Evolutionary conservation across 345 rosid species (phyloP), one percentile per base, ranked within the genome.

Genomic region (Abelmoschus esculentus): DNA sequence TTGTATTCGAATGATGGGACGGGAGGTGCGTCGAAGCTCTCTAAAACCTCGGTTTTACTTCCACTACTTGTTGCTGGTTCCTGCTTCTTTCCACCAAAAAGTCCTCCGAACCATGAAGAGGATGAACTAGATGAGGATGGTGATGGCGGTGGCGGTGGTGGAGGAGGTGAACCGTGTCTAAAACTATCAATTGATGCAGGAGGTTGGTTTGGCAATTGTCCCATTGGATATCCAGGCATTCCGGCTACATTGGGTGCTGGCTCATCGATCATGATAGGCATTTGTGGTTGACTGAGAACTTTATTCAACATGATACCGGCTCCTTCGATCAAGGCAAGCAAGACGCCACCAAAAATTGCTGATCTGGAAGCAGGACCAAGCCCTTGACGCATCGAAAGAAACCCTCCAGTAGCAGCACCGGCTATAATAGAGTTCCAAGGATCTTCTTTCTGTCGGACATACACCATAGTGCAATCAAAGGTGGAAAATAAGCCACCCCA

Each of bases 1-100:
- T 89, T 89, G 80, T 80, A 87, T 61, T 89, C 90, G 66, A 79
- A 89, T 28, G 77, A 80, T 28, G 96, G 96, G 66, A 87, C 90
- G 0, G 87, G 92, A 49, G 96, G 96, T 14, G 96, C 92, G 78
- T 89, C 96, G 66, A 86, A 89, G 77, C 92, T 89, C 84, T 89
- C 96, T 70, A 89, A 74, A 66, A 87, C 81, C 74, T 86, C 80
- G 0, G 92, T 79, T 72, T 86, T 86, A 73, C 86, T 82, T 57
- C 80, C 82, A 52, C 80, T 31, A 22, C 69, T 50, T 0, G 73
- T 71, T 6, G 31, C 59, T 10, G 61, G 15, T 70, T 86, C 86
- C 54, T 85, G 79, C 53, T 78, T 80, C 67, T 81, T 82, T 73
- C 72, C 81, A 31, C 80, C 83, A 6, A 87, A 87, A 68, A 78